Evolutionary conservation across 2,329 filamentous ascomycete genomes (phyloP).

Genomic region (Cordyceps cicadae): DNA sequence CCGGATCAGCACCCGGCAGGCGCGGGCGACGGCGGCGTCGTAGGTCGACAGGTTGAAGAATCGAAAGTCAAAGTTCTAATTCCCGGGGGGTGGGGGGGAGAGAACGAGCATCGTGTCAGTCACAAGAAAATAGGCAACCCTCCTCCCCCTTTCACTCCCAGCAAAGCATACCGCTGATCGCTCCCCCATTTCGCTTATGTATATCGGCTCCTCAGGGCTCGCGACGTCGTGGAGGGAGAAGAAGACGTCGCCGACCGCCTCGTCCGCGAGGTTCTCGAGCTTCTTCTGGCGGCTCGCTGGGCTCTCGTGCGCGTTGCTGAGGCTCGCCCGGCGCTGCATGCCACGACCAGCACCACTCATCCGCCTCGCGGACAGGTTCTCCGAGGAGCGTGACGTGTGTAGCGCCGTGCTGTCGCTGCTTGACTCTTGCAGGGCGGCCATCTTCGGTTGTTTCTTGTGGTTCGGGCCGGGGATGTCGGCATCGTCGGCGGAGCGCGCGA

Average conservation of each 20-base stretch:
- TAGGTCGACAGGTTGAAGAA: conserved; percentile 68
- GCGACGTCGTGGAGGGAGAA: conserved; percentile 70
- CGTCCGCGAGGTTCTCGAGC: conserved; percentile 63
- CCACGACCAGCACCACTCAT: conserved; percentile 15
- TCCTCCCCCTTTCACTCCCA: background rate
- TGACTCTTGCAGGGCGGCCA: conserved; percentile 40
- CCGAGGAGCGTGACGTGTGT: conserved; percentile 49
- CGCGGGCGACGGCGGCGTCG: conserved; percentile 56
- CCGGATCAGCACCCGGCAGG: conserved; percentile 56
- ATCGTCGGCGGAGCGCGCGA: conserved; percentile 66
- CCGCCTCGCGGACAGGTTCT: conserved; percentile 31
- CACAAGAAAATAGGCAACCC: background rate
- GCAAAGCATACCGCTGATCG: conserved; percentile 54
- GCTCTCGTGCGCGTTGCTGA: conserved; percentile 38
- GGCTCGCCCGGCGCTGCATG: conserved; percentile 38
- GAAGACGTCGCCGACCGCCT: conserved; percentile 76
- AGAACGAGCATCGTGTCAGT: conserved; percentile 8
- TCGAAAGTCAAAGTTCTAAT: conserved; percentile 74
- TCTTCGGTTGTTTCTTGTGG: conserved; percentile 36
- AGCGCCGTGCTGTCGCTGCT: conserved; percentile 28
- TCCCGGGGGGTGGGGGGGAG: no score
- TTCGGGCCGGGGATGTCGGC: conserved; percentile 42
- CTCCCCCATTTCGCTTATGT: conserved; percentile 75
- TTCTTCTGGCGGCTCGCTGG: conserved; percentile 58
- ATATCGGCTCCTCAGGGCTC: conserved; percentile 61